Conservation (phyloP, 768 basidiomycete species). For the Boletus subparvulus region DNA sequence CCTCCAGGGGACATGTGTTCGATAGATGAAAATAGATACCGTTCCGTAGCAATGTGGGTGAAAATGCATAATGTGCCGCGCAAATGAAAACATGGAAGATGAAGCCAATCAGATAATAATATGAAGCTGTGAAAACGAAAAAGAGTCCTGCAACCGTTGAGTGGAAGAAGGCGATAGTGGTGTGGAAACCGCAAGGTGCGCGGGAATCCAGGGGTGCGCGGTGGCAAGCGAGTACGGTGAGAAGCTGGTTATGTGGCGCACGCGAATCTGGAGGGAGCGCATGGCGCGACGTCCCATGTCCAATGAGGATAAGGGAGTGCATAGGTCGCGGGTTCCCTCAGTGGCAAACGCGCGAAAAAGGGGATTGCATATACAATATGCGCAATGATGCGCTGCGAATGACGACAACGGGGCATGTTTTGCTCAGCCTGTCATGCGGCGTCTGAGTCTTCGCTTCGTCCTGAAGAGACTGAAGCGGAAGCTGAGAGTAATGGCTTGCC, state of each 20-base stretch:
- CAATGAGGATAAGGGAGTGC: constrained; percentile 17
- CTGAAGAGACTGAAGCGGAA: constrained; percentile 60
- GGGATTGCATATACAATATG: constrained; percentile 25
- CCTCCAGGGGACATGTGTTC: constrained; percentile 25
- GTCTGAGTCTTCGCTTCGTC: constrained; percentile 39
- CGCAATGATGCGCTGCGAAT: constrained; percentile 11
- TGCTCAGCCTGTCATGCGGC: constrained; percentile 29
- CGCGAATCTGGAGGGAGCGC: constrained; percentile 22
- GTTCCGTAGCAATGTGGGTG: constrained; percentile 30
- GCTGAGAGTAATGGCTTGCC: constrained; percentile 59
- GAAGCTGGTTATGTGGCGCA: constrained; percentile 19
- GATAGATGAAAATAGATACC: constrained; percentile 34
- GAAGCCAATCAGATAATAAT: constrained; percentile 30
- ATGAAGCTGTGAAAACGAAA: constrained; percentile 21
- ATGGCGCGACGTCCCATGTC: constrained; percentile 26
- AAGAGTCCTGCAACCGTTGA: constrained; percentile 7
- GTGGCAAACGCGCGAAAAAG: constrained; percentile 24
- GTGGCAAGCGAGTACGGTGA: constrained; percentile 12
- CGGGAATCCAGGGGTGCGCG: constrained; percentile 20
- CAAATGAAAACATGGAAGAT: constrained; percentile 20
- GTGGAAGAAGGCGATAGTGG: constrained; percentile 4
- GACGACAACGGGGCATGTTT: constrained; percentile 3
- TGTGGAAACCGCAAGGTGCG: constrained; percentile 15
- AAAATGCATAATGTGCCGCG: constrained; percentile 29
- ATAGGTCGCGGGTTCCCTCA: constrained; percentile 24